Percentiles rank a stretch among this genome's conserved stretches.
Conservation (phyloP, 2,329 filamentous ascomycete species). For the Colletotrichum sp. region DNA sequence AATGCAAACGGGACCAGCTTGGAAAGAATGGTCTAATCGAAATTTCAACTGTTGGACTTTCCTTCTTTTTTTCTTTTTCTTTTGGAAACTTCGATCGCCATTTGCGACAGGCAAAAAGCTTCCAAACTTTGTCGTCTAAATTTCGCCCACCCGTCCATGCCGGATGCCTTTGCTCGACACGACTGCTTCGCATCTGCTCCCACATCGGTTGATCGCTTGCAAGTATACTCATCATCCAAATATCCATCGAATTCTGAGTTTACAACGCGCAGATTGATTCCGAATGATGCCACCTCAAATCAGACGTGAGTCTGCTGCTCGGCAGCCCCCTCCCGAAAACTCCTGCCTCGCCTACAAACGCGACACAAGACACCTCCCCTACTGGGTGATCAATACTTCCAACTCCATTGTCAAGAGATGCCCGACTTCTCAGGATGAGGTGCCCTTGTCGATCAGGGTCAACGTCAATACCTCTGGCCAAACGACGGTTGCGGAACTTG, state of each 20-base stretch:
- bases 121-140: not conserved
- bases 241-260: rapidly evolving
- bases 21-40: not conserved
- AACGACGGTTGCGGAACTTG: slow-evolving; percentile 37
- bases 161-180: not conserved
- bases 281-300: not conserved
- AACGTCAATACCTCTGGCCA: slow-evolving; percentile 41
- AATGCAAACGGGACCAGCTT: not conserved
- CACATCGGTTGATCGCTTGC: not conserved
- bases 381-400: slow-evolving; percentile 43
- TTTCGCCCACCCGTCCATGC: not conserved
- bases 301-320: not conserved
- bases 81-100: not conserved
- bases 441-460: not conserved
- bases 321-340: slow-evolving; percentile 24
- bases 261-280: not conserved
- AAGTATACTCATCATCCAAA: not conserved
- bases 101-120: not conserved
- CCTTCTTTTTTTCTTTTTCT: not conserved
- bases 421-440: slow-evolving; percentile 4
- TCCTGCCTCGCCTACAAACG: slow-evolving; percentile 43
- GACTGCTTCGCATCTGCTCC: not conserved
- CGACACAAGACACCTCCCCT: slow-evolving; percentile 39
- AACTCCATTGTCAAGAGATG: slow-evolving; percentile 37
- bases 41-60: not conserved